phyloP scores from a whole-genome alignment of 768 basidiomycete genomes.

The Sarcodon sp. region DNA sequence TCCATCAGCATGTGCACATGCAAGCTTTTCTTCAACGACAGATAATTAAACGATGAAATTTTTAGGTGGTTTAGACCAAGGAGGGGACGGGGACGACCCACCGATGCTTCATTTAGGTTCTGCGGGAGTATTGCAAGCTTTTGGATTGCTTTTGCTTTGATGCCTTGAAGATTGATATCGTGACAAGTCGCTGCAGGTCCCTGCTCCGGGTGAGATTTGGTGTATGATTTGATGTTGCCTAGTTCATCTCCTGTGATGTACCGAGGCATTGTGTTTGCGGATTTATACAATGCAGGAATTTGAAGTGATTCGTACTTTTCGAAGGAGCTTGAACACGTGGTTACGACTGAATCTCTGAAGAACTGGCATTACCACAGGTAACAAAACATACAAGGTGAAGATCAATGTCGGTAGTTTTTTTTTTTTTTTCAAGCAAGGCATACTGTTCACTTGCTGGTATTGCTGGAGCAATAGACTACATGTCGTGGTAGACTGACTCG shows the following conservation, averaged over 20 bases:
- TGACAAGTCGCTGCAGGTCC: background rate
- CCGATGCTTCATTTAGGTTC: background rate
- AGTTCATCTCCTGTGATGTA: constrained; percentile 73
- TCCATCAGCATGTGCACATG: constrained; percentile 53
- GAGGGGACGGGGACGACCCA: no score
- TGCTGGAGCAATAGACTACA: no score
- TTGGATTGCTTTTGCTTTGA: constrained; percentile 25
- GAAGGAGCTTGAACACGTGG: no score
- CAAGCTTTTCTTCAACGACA: constrained; percentile 41
- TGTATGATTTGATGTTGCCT: constrained; percentile 55
- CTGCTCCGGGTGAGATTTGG: constrained; percentile 19
- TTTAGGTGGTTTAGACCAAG: no score
- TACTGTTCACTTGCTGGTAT: no score
- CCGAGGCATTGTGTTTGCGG: constrained; percentile 33
- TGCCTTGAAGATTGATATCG: constrained; percentile 5
- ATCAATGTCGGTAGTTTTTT: no score
- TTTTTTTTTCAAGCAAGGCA: no score
- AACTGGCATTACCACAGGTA: no score
- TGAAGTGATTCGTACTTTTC: no score
- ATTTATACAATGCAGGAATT: background rate
- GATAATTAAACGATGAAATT: background rate
- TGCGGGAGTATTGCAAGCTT: constrained; percentile 17
- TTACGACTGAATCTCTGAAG: no score
- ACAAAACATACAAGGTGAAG: no score
- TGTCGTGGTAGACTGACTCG: no score